A percentile compares a stretch with the other conserved stretches of the same genome.
Evolutionary conservation across 176 grass and related monocot species (phyloP).

Genomic region (Elymus sibiricus): DNA sequence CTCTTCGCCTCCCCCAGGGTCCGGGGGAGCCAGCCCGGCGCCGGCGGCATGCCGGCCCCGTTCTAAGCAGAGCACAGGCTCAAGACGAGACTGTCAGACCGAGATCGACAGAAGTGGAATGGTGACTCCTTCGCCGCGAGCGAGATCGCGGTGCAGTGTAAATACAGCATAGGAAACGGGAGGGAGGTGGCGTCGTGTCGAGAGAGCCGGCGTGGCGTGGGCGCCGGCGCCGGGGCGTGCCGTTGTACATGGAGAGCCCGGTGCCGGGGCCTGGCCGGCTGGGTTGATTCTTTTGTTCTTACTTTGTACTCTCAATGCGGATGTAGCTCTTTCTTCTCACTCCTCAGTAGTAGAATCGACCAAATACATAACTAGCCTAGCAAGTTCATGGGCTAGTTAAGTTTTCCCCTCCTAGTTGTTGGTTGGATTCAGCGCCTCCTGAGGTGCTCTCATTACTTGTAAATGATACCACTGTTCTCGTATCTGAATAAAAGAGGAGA

Average conservation of each 20-base stretch:
- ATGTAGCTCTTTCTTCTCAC: neutral
- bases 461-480: too few relatives aligned
- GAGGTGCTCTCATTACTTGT: too few relatives aligned
- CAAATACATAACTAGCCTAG: neutral
- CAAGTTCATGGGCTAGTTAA: too few relatives aligned
- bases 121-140: neutral
- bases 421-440: too few relatives aligned
- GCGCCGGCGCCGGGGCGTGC: neutral
- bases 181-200: neutral
- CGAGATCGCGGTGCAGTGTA: neutral
- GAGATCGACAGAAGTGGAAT: neutral
- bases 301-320: neutral
- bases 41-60: constrained; percentile 15
- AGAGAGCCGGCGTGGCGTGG: neutral
- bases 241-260: neutral
- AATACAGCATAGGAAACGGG: constrained; percentile 31
- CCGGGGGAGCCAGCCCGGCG: constrained; percentile 1
- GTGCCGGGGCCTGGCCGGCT: neutral
- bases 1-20: constrained; percentile 45
- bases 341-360: neutral
- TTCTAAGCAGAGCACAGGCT: constrained; percentile 27
- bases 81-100: neutral
- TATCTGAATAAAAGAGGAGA: too few relatives aligned
- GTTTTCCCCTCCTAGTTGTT: too few relatives aligned
- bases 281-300: constrained; percentile 39